These are phyloP conservation scores for Suillus decipiens DNA, from an alignment of 768 basidiomycete species.

Conservation along the genomic window DNA sequence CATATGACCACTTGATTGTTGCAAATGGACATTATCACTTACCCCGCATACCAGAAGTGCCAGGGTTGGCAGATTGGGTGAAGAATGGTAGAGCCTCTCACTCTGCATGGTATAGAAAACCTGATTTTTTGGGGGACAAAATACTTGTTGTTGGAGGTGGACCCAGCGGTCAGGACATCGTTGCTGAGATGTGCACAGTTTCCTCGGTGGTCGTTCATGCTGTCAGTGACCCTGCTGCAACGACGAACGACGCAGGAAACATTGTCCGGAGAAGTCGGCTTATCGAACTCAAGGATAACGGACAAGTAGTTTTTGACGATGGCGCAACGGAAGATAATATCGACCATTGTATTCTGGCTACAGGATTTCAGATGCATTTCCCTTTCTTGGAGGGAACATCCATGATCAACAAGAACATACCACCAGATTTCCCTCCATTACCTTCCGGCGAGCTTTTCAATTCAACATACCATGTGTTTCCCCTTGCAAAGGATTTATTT, in stretches of 20 bases:
- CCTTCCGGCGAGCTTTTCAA: conserved; percentile 54
- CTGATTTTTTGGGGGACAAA: conserved; percentile 38
- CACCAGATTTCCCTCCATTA: conserved; percentile 50
- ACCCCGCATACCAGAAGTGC: conserved; percentile 61
- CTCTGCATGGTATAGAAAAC: conserved; percentile 67
- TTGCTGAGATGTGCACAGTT: conserved; percentile 51
- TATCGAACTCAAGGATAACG: conserved; percentile 41
- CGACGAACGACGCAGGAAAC: conserved; percentile 39
- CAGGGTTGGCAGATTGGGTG: conserved; percentile 65
- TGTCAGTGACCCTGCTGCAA: conserved; percentile 24
- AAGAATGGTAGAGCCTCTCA: conserved; percentile 54
- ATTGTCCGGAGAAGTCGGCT: conserved; percentile 46
- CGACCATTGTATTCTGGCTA: conserved; percentile 71
- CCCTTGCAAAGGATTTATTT: conserved; percentile 70
- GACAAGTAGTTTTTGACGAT: conserved; percentile 59
- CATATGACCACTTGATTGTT: conserved; percentile 68
- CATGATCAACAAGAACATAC: conserved; percentile 37
- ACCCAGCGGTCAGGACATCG: conserved; percentile 72
- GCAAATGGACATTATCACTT: conserved; percentile 75
- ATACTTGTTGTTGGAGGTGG: conserved; percentile 54
- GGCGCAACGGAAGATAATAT: conserved; percentile 54
- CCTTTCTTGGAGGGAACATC: conserved; percentile 53
- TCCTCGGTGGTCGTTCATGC: conserved; percentile 59
- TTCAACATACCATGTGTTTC: conserved; percentile 67
- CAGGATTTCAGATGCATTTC: conserved; percentile 68